These are phyloP conservation scores for Rhodosporidiobolus odoratus DNA, from an alignment of 768 basidiomycete genomes.

Conservation along the genomic window DNA sequence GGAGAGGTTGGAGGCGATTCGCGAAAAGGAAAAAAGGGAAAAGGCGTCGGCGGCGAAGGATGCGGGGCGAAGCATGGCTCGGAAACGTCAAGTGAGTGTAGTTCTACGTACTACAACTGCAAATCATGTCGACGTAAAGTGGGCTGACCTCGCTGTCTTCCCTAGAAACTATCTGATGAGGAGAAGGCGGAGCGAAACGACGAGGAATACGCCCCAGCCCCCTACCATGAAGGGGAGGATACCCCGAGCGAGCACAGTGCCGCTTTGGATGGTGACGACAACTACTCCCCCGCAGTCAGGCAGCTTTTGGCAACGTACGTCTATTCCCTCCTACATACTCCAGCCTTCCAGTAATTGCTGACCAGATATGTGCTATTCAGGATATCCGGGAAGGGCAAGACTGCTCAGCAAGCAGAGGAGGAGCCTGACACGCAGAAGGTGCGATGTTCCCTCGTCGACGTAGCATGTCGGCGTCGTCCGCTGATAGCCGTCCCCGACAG, in stretches of 20 bases:
- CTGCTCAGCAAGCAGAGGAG: conserved; percentile 44
- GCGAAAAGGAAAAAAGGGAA: conserved; percentile 43
- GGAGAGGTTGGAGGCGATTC: conserved; percentile 43
- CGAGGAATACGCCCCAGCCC: conserved; percentile 68
- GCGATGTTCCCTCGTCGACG: background rate
- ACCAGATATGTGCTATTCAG: conserved; percentile 39
- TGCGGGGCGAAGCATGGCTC: background rate
- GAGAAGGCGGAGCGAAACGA: conserved; percentile 54
- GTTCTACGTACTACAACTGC: background rate
- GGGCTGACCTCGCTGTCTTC: background rate
- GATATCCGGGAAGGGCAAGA: conserved; percentile 28
- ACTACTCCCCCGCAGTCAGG: conserved; percentile 70
- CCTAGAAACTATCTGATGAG: conserved; percentile 36
- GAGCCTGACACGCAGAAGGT: conserved; percentile 43
- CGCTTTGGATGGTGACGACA: conserved; percentile 48
- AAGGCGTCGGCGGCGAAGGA: conserved; percentile 45
- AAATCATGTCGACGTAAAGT: too few species aligned
- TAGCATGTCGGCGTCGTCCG: background rate
- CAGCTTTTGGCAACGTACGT: conserved; percentile 73
- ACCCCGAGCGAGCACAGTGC: background rate
- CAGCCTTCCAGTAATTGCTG: background rate
- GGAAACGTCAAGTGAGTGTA: conserved; percentile 58
- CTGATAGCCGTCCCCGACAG: conserved; percentile 47
- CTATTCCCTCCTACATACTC: background rate
- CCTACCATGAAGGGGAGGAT: conserved; percentile 8